A percentile compares a stretch with the other conserved stretches of the same genome.
Evolutionary conservation across 176 grass and related monocot genomes (phyloP).

Genomic region (Poa pratensis): DNA sequence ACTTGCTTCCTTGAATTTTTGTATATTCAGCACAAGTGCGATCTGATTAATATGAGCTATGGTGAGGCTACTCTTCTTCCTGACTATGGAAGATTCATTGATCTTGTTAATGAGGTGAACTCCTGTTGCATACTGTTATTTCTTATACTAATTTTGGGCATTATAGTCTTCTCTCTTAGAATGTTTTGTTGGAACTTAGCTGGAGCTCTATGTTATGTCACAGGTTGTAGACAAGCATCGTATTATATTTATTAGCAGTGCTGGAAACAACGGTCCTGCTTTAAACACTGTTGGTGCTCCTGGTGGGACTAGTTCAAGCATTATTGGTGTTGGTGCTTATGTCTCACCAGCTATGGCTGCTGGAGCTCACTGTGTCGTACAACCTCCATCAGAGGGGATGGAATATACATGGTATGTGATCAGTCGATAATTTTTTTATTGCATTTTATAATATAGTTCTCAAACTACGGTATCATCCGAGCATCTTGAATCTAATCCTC

Average conservation of each 20-base stretch:
- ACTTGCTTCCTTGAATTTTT: constrained; percentile 43
- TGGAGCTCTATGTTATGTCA: constrained; percentile 45
- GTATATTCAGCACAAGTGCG: constrained; percentile 91
- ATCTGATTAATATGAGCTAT: constrained; percentile 99
- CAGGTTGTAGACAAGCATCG: constrained; percentile 93
- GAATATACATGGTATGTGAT: constrained; percentile 93
- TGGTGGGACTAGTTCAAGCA: constrained; percentile 93
- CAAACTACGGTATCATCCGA: constrained; percentile 19
- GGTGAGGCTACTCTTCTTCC: constrained; percentile 93
- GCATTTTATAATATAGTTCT: background rate
- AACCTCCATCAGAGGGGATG: constrained; percentile 83
- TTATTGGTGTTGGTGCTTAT: constrained; percentile 98
- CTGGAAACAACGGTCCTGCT: constrained; percentile 88
- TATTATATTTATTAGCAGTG: constrained; percentile 94
- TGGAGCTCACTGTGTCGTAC: constrained; percentile 90
- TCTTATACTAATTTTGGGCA: constrained; percentile 24
- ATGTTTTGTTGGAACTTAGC: constrained; percentile 40
- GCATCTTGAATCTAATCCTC: constrained; percentile 1
- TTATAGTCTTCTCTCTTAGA: constrained; percentile 17
- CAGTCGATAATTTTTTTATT: background rate
- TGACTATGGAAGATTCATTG: constrained; percentile 97
- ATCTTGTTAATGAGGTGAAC: constrained; percentile 90
- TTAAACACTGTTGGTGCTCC: constrained; percentile 95
- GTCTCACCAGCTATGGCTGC: constrained; percentile 98
- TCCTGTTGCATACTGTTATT: constrained; percentile 38